Base-by-base conservation (phyloP, 192 early-diverging fungal species). In the Spizellomyces punctatus region DNA sequence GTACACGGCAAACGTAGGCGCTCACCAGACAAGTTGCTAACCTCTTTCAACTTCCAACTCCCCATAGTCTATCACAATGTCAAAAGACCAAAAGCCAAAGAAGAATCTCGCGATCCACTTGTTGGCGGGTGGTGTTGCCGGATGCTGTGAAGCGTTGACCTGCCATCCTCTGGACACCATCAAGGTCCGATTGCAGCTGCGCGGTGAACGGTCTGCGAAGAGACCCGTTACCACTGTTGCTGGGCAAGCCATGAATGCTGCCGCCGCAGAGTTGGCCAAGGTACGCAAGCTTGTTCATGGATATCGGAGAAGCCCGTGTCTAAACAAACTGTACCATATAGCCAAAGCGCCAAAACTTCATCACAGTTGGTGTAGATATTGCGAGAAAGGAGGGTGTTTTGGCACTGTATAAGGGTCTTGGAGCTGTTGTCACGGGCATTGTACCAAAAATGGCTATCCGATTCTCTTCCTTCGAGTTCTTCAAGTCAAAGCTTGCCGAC, bases 361-460 rank as follows among this genome's bases (percentile, higher is more conserved):
- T 98, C 22, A 87, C 87, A 44, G 92, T 93, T n/a, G 96, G 95
- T 36, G 67, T 86, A 27, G 86, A 89, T 58, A 99, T 98, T 64
- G 87, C 93, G 8, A 81, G 85, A 70, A 92, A 89, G 69, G 97
- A 99, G 76, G 93, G 94, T 16, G 81, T 93, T 41, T 79, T 94
- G 44, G 92, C 91, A 2, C 89, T 99, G 6, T 99, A 99, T 90
- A 96, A 97, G 85, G 97, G 97, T 66, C 86, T 99, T 10, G 95
- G 95, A 45, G 96, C 96, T 8, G 95, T 99, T 4, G 91, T 95
- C 10, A 86, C 94, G 5, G 95, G 96, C 46, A 99, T 99, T 71
- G 94, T 99, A 14, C 96, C 96, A 73, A 99, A 99, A 86, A 97
- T 98, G 95, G 96, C 95, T 22, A 99, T 99, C 75, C 91, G 96